Evolutionary conservation across 2,329 filamentous ascomycete species (phyloP).

Genomic region (Colletotrichum eleusines): DNA sequence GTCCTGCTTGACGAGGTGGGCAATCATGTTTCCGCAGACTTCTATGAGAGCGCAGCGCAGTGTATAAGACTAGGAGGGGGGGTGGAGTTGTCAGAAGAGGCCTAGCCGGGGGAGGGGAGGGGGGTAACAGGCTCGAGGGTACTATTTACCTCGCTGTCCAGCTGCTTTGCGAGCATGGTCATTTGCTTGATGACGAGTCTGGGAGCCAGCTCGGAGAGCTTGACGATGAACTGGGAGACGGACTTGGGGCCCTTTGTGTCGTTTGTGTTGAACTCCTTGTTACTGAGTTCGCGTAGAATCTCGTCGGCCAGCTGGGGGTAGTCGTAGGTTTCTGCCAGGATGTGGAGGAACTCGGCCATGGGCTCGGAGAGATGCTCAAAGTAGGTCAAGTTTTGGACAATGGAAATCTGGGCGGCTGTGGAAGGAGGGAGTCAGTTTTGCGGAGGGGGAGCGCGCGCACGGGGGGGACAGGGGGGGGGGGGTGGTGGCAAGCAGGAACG

Average conservation of each 20-base stretch:
- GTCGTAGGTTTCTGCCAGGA: conserved; percentile 96
- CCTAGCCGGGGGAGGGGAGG: too few relatives aligned
- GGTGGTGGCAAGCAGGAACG: conserved; percentile 45
- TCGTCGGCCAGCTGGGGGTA: conserved; percentile 96
- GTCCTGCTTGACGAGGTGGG: conserved; percentile 89
- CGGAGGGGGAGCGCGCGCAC: not conserved
- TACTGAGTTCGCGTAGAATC: conserved; percentile 91
- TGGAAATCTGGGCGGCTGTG: conserved; percentile 92
- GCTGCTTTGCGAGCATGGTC: conserved; percentile 91
- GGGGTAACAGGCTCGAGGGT: conserved; percentile 10
- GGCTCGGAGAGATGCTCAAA: conserved; percentile 99
- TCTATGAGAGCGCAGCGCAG: conserved; percentile 94
- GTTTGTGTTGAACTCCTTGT: conserved; percentile 98
- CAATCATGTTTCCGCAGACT: conserved; percentile 95
- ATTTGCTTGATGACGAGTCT: conserved; percentile 97
- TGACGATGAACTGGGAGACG: conserved; percentile 92
- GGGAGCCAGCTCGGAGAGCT: conserved; percentile 91
- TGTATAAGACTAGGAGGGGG: conserved; percentile 79
- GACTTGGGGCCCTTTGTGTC: conserved; percentile 97
- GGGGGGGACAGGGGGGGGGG: not conserved
- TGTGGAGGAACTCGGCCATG: conserved; percentile 98
- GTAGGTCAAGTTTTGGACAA: conserved; percentile 97
- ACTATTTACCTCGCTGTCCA: conserved; percentile 84
- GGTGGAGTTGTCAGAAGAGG: not conserved
- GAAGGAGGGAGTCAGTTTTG: conserved; percentile 47